Conservation (phyloP, 2,329 filamentous ascomycete species). For the Xylariaceae sp. region DNA sequence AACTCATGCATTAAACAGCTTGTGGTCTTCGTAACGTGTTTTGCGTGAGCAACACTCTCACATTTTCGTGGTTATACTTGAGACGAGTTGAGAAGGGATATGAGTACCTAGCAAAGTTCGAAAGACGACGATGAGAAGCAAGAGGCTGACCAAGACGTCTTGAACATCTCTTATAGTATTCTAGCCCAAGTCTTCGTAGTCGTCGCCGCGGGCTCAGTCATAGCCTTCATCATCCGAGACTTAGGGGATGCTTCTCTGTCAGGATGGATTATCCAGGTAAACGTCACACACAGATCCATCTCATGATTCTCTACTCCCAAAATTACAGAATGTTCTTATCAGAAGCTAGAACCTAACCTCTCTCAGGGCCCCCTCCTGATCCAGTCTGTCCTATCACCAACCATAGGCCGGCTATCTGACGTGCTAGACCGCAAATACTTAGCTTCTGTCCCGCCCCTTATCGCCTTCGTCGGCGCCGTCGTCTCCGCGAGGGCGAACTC, state of each 20-base stretch:
- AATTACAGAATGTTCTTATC: not conserved
- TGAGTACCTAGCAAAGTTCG: too few species aligned
- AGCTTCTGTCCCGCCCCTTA: constrained; percentile 47
- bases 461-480: constrained; percentile 51
- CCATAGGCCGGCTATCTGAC: constrained; percentile 54
- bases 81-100: too few species aligned
- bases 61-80: too few species aligned
- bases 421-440: constrained; percentile 53
- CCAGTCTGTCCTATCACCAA: constrained; percentile 53
- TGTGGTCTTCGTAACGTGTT: constrained; percentile 44
- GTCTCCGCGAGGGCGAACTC: constrained; percentile 51
- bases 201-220: constrained; percentile 51
- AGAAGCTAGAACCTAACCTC: not conserved
- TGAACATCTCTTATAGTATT: constrained; percentile 31
- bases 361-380: constrained; percentile 51
- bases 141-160: not conserved
- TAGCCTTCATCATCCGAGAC: constrained; percentile 53
- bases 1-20: too few species aligned
- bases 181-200: constrained; percentile 54
- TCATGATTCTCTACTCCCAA: not conserved
- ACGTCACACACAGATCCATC: not conserved
- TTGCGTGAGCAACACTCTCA: constrained; percentile 38
- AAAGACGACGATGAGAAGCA: too few species aligned
- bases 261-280: constrained; percentile 53
- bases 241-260: constrained; percentile 46